A percentile compares a stretch with the other conserved stretches of the same genome.
Conservation (phyloP, 2,329 filamentous ascomycete species). For the Phaeosphaeriaceae sp. region DNA sequence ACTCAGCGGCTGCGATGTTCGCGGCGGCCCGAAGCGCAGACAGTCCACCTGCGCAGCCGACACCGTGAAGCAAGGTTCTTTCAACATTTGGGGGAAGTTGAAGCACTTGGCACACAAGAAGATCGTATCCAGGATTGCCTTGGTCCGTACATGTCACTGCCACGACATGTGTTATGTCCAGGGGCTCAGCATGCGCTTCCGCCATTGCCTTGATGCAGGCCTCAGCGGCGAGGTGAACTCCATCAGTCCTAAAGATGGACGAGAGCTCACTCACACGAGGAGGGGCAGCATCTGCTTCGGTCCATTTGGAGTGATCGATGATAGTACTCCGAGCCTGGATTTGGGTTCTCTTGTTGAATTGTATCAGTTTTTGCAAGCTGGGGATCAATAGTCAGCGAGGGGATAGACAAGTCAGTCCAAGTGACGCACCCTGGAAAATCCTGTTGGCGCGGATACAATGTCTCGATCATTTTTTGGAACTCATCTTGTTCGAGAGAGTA, state of each 20-base stretch:
- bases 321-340: conserved; percentile 21
- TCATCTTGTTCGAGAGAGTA: conserved; percentile 18
- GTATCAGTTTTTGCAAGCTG: conserved; percentile 23
- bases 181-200: conserved; percentile 29
- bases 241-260: conserved; percentile 32
- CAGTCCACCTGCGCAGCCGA: conserved; percentile 51
- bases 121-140: conserved; percentile 49
- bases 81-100: conserved; percentile 38
- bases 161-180: conserved; percentile 48
- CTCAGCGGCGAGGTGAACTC: conserved; percentile 37
- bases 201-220: conserved; percentile 44
- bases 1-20: conserved; percentile 69
- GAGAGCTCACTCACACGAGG: conserved; percentile 35
- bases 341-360: conserved; percentile 20
- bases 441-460: conserved; percentile 16
- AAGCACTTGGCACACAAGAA: conserved; percentile 45
- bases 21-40: conserved; percentile 57
- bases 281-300: conserved; percentile 15
- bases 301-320: conserved; percentile 12
- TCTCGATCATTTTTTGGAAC: conserved; percentile 13
- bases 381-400: neutral
- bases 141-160: conserved; percentile 49
- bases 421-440: conserved; percentile 15
- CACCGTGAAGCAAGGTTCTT: conserved; percentile 45
- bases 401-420: neutral